Percentiles rank a stretch among this genome's conserved stretches.
These are phyloP conservation scores for Vigna reflexopilosa DNA, from an alignment of 306 rosid species.

Conservation along the genomic window DNA sequence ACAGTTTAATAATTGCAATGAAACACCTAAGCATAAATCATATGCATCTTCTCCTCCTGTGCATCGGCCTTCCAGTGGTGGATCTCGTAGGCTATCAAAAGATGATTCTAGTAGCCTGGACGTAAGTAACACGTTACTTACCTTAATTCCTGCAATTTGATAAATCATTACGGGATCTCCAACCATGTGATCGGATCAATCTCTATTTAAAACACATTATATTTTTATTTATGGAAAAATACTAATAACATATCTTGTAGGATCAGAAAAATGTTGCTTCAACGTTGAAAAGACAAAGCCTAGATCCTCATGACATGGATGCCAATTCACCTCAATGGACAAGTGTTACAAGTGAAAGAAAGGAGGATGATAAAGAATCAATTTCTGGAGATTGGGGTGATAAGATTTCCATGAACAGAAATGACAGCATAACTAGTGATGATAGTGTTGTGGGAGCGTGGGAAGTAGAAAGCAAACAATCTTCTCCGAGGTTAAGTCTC, in stretches of 20 bases:
- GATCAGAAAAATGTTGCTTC: constrained; percentile 47
- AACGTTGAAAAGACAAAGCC: constrained; percentile 69
- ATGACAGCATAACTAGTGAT: constrained; percentile 58
- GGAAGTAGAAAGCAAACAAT: constrained; percentile 62
- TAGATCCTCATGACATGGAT: constrained; percentile 73
- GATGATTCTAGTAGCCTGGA: constrained; percentile 65
- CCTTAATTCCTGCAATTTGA: constrained; percentile 10
- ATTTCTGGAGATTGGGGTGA: constrained; percentile 68
- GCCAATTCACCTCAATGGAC: constrained; percentile 61
- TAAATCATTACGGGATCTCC: not conserved
- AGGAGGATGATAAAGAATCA: constrained; percentile 71
- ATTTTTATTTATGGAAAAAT: not conserved
- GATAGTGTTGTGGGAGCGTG: constrained; percentile 65
- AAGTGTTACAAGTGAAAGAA: constrained; percentile 36
- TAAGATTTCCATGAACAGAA: constrained; percentile 56
- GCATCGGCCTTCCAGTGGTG: constrained; percentile 51
- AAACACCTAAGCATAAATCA: constrained; percentile 57
- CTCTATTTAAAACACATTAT: not conserved
- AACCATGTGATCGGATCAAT: not conserved
- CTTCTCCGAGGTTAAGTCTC: constrained; percentile 57
- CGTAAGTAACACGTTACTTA: constrained; percentile 56
- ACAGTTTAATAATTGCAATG: constrained; percentile 53
- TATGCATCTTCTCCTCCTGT: constrained; percentile 64
- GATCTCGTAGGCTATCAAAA: constrained; percentile 52
- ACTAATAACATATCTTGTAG: constrained; percentile 34